Evolutionary conservation across 805 yeast species (phyloP).

Genomic region (Kazachstania viticola): DNA sequence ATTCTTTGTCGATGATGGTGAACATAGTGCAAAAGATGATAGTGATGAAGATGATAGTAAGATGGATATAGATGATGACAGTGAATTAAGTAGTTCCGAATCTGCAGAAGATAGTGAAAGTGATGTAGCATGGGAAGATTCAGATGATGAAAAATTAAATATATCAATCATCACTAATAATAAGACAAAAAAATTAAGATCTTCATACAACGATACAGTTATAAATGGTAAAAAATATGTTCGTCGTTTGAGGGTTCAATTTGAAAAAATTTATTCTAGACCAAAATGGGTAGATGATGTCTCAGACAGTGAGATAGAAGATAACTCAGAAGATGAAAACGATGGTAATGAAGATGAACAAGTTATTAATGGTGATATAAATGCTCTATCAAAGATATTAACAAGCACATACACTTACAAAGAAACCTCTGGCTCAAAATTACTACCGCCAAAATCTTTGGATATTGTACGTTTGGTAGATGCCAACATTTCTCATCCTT

Average conservation of each 20-base stretch:
- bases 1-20: conserved; percentile 20
- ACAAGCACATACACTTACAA: conserved; percentile 31
- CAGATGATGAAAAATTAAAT: conserved; percentile 71
- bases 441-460: conserved; percentile 58
- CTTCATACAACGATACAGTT: conserved; percentile 38
- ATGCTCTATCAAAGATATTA: conserved; percentile 30
- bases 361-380: conserved; percentile 30
- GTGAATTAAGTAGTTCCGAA: conserved; percentile 16
- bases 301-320: conserved; percentile 21
- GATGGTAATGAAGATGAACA: conserved; percentile 23
- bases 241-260: conserved; percentile 59
- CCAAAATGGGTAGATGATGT: conserved; percentile 66
- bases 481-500: conserved; percentile 59
- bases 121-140: conserved; percentile 71
- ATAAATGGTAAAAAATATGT: conserved; percentile 53
- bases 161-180: conserved; percentile 51
- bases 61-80: conserved; percentile 36
- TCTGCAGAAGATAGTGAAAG: conserved; percentile 19
- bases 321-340: conserved; percentile 11
- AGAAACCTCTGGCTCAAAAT: conserved; percentile 32
- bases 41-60: conserved; percentile 24
- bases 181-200: conserved; percentile 61
- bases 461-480: conserved; percentile 79
- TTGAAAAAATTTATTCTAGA: conserved; percentile 59
- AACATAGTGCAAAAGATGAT: conserved; percentile 4